Base-by-base conservation (phyloP, 441 rosid genomes). In the Gossypium trilobum region DNA sequence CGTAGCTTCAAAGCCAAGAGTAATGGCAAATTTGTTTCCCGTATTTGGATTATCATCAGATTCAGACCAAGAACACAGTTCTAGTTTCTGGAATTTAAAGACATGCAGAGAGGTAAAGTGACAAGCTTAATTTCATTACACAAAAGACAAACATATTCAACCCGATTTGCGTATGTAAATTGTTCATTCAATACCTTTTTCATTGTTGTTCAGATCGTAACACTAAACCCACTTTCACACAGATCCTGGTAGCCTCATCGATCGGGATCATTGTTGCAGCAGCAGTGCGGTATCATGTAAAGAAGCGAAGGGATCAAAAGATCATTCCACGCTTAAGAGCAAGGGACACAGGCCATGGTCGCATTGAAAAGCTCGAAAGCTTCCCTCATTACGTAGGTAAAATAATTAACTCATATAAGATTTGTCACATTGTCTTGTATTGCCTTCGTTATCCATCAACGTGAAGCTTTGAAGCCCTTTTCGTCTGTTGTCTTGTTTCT, bases 331-430 rank as follows among this genome's bases (percentile, higher is more conserved):
- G 86, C 58, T 72, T 87, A 14, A 83, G 84, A 75, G 73, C 77
- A 2, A 75, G 86, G 2, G 80, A 81, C 29, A 79, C 80, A 0
- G 88, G 91, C 73, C 85, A 79, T 2, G 79, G 63, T 8, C 76
- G 64, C 11, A 25, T 23, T 63, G 86, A 85, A 64, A 92, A 89
- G 87, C 86, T 95, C n/a, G 99, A 92, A 73, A 82, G 97, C 80
- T 95, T 95, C 85, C 81, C 97, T 33, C 96, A 92, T 75, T 95
- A 95, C 85, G 98, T 92, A 73, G 98, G 99, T 91, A 88, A 86
- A 62, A 16, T 2, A 16, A 46, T 55, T 55, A 19, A 20, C 13
- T 20, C 4, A 7, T 8, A 55, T 20, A 55, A 3, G 59, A 0
- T 55, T 7, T 2, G n/a, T 56, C 57, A 10, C 16, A 17, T 54